A percentile compares a stretch with the other conserved stretches of the same genome.
Evolutionary conservation across 1,139 yeast genomes (phyloP).

Genomic region (Pichia sp.): DNA sequence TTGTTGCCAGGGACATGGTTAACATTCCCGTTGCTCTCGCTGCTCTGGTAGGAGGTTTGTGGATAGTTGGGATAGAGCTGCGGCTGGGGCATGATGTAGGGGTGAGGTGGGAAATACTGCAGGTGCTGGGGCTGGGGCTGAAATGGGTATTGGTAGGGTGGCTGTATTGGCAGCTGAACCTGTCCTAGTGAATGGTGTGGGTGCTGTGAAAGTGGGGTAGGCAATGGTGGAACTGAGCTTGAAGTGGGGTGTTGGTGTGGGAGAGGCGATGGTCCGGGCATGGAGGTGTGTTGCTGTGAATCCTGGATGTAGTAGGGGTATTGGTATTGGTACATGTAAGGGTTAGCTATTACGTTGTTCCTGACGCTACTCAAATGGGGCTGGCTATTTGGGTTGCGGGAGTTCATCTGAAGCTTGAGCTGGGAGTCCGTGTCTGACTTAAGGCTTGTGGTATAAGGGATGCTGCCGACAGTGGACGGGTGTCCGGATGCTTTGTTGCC

Average conservation of each 20-base stretch:
- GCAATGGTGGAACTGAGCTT: background rate
- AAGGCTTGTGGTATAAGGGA: background rate
- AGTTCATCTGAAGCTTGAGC: background rate
- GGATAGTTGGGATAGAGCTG: background rate
- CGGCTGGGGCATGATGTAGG: background rate
- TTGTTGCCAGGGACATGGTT: background rate
- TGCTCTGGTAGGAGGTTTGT: background rate
- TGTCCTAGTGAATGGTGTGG: background rate
- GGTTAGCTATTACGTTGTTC: background rate
- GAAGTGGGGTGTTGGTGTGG: background rate
- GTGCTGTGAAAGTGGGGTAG: background rate
- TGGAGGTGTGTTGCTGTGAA: background rate
- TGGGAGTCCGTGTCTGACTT: background rate
- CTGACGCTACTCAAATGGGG: background rate
- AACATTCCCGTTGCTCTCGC: background rate
- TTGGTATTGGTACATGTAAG: conserved; percentile 2
- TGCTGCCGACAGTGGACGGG: background rate
- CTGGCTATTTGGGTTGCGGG: background rate
- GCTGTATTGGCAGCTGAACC: background rate
- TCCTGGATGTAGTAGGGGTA: conserved; percentile 2
- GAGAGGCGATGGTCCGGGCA: background rate
- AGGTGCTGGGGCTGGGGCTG: conserved; percentile 1
- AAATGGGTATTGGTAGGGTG: background rate
- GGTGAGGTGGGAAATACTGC: background rate
- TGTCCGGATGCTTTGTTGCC: background rate